Evolutionary conservation across 257 asterid species (phyloP), one percentile per base, ranked within the genome.

Genomic region (Solanum infundibuliforme): DNA sequence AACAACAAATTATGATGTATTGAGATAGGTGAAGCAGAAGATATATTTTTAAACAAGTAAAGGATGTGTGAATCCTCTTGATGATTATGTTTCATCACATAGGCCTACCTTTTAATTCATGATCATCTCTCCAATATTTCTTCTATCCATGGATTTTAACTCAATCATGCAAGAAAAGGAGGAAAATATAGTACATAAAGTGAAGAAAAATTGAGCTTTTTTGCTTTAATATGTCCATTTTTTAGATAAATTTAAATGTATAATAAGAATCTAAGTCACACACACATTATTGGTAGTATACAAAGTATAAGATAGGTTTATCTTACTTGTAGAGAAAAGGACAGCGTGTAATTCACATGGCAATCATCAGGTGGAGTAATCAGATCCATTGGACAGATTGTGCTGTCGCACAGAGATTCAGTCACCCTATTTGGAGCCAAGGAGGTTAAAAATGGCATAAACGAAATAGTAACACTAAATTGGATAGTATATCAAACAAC

Each of bases 311-410:
- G 85, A 83, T 84, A 90, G 65, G 66, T 46, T 69, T 66, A 68
- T 85, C 98, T 94, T 92, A 96, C 99, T 92, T 96, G 99, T 90
- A 96, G 89, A 52, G 99, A 94, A 92, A 95, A 96, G 81, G 98
- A 93, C 89, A 95, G 88, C 14, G 99, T 96, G 86, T 96, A 95
- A 90, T 96, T 96, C 88, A 94, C 99, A 93, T 96, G 98, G 88
- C 99, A 96, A 91, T 96, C 99, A 90, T 96, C 99, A 65, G 98
- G 99, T 72, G 99, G 99, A 87, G 92, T 88, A 88, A 96, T 94
- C 90, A 96, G 92, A 93, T 96, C 99, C 93, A 77, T 72, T 82
- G 99, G 99, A 91, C 99, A 96, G 86, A 90, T 89, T 86, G 97
- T 77, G 91, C 94, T 94, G 90, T 92, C 98, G 85, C 99, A 96